Percentiles rank a stretch among this genome's conserved stretches.
Conservation (phyloP, 2,329 filamentous ascomycete species). For the Ceratocystiopsis brevicomis region DNA sequence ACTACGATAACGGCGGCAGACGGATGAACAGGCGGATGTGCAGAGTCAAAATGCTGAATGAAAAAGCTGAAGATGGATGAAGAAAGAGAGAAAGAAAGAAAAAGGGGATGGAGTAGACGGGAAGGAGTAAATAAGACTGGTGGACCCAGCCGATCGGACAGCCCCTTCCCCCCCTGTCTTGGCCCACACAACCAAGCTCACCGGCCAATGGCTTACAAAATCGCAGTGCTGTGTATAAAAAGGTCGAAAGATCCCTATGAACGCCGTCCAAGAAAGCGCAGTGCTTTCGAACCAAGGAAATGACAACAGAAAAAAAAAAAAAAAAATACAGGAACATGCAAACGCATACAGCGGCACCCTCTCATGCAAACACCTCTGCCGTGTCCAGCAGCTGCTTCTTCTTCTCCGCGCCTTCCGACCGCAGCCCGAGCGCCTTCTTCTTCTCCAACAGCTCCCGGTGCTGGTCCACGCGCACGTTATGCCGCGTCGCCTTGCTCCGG, state of each 20-base stretch:
- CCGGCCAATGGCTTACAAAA: too few relatives aligned
- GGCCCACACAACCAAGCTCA: too few relatives aligned
- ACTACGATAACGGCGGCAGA: neutral
- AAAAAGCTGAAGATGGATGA: neutral
- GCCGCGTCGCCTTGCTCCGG: conserved; percentile 54
- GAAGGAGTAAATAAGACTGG: too few relatives aligned
- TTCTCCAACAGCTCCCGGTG: conserved; percentile 53
- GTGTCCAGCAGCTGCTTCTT: conserved; percentile 51
- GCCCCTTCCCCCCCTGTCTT: too few relatives aligned
- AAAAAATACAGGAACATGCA: neutral
- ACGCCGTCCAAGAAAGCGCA: too few relatives aligned
- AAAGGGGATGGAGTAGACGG: neutral
- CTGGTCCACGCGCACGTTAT: conserved; percentile 59
- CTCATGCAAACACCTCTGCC: conserved; percentile 53
- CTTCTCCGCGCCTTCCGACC: conserved; percentile 43
- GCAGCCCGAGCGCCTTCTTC: conserved; percentile 58
- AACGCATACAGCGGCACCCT: neutral
- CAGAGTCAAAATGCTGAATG: neutral
- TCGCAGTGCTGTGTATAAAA: too few relatives aligned
- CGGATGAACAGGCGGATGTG: conserved; percentile 4
- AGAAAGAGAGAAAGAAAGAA: neutral
- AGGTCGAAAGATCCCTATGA: too few relatives aligned
- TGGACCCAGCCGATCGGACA: neutral
- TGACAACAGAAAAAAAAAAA: neutral
- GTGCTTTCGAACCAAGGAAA: too few relatives aligned